Evolutionary conservation across 139 green algal genomes (phyloP).

Genomic region (Eudorina sp.): DNA sequence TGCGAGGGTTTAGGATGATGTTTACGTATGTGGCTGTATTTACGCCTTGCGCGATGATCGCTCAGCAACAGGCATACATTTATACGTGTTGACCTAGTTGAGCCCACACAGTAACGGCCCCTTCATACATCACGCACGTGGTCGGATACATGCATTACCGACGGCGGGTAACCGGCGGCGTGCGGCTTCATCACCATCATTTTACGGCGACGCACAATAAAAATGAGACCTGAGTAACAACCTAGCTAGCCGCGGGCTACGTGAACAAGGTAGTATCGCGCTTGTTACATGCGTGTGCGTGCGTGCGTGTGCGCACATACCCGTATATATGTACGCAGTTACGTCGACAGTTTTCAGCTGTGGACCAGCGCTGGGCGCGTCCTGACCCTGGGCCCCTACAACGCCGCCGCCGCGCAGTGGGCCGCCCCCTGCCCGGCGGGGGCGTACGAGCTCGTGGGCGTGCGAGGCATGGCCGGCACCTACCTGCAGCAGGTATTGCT

Average conservation of each 20-base stretch:
- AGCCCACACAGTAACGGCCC: not conserved
- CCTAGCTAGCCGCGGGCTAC: not conserved
- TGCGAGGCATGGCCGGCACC: not conserved
- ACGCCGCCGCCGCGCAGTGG: not conserved
- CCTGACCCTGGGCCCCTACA: not conserved
- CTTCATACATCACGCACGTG: not conserved
- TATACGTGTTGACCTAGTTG: too few relatives aligned
- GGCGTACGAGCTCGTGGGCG: not conserved
- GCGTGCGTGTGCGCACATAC: not conserved
- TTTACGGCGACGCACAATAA: not conserved
- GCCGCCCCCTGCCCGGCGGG: not conserved
- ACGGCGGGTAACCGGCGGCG: too few relatives aligned
- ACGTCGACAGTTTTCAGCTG: not conserved
- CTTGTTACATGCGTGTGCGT: not conserved
- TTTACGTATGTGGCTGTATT: too few relatives aligned
- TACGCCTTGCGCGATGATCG: too few relatives aligned
- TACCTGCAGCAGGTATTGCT: not conserved
- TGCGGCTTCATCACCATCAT: not conserved
- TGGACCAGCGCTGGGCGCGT: not conserved
- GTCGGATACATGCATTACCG: too few relatives aligned
- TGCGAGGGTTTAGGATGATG: not conserved
- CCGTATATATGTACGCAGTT: not conserved
- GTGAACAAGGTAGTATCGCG: not conserved
- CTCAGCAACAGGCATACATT: too few relatives aligned
- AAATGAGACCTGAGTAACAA: not conserved